Percentiles rank a stretch among this genome's conserved stretches.
phyloP scores from a whole-genome alignment of 2,329 filamentous ascomycete species.

The Onygenales sp. region DNA sequence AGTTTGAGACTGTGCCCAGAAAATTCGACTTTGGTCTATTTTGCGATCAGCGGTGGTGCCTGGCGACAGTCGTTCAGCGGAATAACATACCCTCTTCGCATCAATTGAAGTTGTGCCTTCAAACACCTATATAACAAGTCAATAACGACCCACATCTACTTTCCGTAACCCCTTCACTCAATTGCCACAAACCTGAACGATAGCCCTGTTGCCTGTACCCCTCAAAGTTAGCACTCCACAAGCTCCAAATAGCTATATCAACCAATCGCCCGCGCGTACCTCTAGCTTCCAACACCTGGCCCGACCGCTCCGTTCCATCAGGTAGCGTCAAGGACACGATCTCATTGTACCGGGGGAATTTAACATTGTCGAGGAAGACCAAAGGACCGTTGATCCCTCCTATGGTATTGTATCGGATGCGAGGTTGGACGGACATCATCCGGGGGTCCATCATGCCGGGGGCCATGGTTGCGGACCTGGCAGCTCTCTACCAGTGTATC shows the following conservation, averaged over 20 bases:
- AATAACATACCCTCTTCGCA: conserved; percentile 73
- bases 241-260: not conserved
- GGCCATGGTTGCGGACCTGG: conserved; percentile 22
- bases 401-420: conserved; percentile 94
- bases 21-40: conserved; percentile 91
- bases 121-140: conserved; percentile 66
- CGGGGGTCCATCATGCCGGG: conserved; percentile 34
- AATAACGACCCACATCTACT: not conserved
- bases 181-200: conserved; percentile 67
- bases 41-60: not conserved
- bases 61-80: not conserved
- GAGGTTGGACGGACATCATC: conserved; percentile 51
- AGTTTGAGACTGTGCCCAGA: conserved; percentile 96
- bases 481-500: not conserved
- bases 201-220: conserved; percentile 68
- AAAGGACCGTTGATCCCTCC: conserved; percentile 95
- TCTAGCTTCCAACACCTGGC: conserved; percentile 95
- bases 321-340: conserved; percentile 93
- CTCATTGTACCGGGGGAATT: conserved; percentile 95
- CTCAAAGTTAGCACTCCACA: not conserved
- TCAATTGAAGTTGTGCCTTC: conserved; percentile 96
- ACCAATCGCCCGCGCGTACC: conserved; percentile 45
- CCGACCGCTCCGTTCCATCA: conserved; percentile 86
- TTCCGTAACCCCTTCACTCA: not conserved
- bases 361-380: conserved; percentile 97